These are phyloP conservation scores for Selenicereus undatus DNA, from an alignment of 148 eudicot genomes.

Conservation along the genomic window DNA sequence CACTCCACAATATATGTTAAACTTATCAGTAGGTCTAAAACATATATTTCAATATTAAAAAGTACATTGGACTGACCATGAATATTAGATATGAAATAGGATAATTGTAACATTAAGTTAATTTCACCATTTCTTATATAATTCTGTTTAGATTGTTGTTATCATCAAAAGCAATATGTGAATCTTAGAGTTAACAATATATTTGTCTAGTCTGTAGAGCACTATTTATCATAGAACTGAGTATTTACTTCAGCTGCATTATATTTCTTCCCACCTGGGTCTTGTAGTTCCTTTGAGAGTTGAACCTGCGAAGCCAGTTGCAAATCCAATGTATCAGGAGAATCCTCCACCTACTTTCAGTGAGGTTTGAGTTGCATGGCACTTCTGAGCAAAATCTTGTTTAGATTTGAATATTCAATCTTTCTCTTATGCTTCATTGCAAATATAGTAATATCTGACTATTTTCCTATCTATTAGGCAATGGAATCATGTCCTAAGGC, in stretches of 20 bases:
- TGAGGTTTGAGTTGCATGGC: conserved; percentile 42
- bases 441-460: background rate
- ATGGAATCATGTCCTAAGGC: conserved; percentile 91
- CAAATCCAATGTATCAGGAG: conserved; percentile 66
- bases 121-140: no score
- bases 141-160: no score
- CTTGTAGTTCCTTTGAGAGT: conserved; percentile 59
- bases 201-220: background rate
- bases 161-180: no score
- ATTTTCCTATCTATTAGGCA: conserved; percentile 39
- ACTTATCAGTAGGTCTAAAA: no score
- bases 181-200: background rate
- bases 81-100: no score
- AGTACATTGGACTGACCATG: no score
- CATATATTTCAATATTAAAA: no score
- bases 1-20: no score
- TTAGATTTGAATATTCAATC: background rate
- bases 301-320: conserved; percentile 57
- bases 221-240: background rate
- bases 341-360: conserved; percentile 46
- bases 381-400: background rate
- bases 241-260: background rate
- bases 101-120: no score
- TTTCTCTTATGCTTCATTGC: background rate
- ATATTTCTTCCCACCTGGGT: background rate